phyloP scores from a whole-genome alignment of 2,329 filamentous ascomycete genomes.

The Colletotrichum siamense region DNA sequence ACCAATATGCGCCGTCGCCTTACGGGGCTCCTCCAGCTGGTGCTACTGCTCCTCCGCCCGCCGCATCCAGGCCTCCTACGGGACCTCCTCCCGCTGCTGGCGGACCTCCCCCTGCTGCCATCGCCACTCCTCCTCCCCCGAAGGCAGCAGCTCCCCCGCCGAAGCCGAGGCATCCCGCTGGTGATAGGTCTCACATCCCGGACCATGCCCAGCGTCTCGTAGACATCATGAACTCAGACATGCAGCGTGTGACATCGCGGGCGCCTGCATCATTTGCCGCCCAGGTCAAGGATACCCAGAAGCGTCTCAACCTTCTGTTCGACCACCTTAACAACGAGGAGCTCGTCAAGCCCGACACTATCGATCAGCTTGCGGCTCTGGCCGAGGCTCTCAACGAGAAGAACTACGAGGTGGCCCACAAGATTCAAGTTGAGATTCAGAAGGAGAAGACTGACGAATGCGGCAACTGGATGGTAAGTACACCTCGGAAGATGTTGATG shows the following conservation, averaged over 20 bases:
- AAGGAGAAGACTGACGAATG: slow-evolving; percentile 80
- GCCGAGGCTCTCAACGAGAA: slow-evolving; percentile 70
- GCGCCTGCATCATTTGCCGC: slow-evolving; percentile 86
- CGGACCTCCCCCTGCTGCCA: slow-evolving; percentile 27
- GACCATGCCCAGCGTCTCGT: slow-evolving; percentile 76
- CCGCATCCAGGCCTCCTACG: slow-evolving; percentile 40
- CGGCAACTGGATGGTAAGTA: slow-evolving; percentile 84
- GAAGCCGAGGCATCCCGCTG: slow-evolving; percentile 75
- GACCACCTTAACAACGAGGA: slow-evolving; percentile 98
- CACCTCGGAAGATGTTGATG: not conserved
- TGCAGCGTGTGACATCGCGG: slow-evolving; percentile 85
- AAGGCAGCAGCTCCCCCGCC: slow-evolving; percentile 55
- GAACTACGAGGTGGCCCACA: slow-evolving; percentile 72
- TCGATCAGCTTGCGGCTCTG: slow-evolving; percentile 69
- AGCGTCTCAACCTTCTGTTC: slow-evolving; percentile 90
- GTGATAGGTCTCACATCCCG: slow-evolving; percentile 91
- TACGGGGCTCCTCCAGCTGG: slow-evolving; percentile 46
- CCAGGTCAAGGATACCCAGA: slow-evolving; percentile 93
- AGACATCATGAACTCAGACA: slow-evolving; percentile 81
- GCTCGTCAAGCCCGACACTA: slow-evolving; percentile 80
- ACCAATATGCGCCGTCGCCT: slow-evolving; percentile 67
- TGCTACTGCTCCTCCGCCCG: slow-evolving; percentile 23
- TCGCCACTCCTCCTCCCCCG: slow-evolving; percentile 52
- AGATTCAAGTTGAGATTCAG: slow-evolving; percentile 77
- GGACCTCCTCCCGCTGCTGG: slow-evolving; percentile 48